Base-by-base conservation (phyloP, 2,329 filamentous ascomycete genomes). In the Fusarium abutilonis region DNA sequence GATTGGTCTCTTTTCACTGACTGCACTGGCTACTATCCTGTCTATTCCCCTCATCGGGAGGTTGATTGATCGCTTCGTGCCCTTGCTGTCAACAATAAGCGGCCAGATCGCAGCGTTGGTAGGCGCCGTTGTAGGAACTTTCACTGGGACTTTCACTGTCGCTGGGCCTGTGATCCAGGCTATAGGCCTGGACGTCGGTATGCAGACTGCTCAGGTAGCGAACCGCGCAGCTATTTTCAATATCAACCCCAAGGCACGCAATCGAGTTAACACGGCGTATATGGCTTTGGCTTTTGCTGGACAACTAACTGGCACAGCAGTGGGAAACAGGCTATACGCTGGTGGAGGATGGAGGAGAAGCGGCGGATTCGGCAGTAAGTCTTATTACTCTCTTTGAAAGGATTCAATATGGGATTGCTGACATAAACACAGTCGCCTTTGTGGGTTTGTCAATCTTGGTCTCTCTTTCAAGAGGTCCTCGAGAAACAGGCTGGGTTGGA, bases 261-360 rank as follows among this genome's bases (percentile, higher is more conserved):
- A 93, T 74, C 77, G 91, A 4, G 83, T 94, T 21, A 95, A 95
- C 71, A 93, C 91, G 0, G 89, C 88, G 1, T 95, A 92, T 70
- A 95, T 94, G 91, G 82, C 93, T 0, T 82, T 83, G 8, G 86
- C 85, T 0, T 94, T 94, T 69, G 86, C 83, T 26, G 91, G 91
- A 0, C 91, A 95, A 77, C 67, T 95, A 42, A 88, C 87, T 2
- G 91, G 91, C 0, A 89, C 87, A 0, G 80, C 84, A 2, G 84
- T 85, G 5, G 84, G 85, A 0, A 85, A 84, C 60, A 74, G 78
- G 15, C 70, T 85, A 2, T 85, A 83, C 53, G 81, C 82, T 0
- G 68, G 76, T 28, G 82, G 82, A 2, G 83, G 83, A 0, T 85
- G 82, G 82, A 75, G 70, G 8, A 79, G 76, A 59, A 84, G 81